Base-by-base conservation (phyloP, 1,284 basidiomycete species). In the Ceratobasidium theobromae region DNA sequence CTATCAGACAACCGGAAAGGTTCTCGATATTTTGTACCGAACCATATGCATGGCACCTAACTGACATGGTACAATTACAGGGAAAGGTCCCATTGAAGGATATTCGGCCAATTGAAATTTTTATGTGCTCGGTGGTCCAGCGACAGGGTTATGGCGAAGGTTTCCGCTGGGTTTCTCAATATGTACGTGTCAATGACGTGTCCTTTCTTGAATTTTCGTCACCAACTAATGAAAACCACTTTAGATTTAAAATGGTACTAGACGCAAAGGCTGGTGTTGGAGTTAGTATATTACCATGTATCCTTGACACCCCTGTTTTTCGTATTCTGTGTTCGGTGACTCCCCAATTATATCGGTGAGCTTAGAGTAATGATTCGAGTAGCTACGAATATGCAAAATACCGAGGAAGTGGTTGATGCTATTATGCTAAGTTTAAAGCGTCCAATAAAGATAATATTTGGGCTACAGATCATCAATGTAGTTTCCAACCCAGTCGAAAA, bases 61-160 rank as follows among this genome's bases (percentile, higher is more conserved):
- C 28, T 55, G 16, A 62, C 5, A 43, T 27, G 68, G 27, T 35
- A 33, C 66, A 35, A 43, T 68, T 57, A 12, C 70, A 96, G 94
- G 97, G 97, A 77, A 98, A 98, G 77, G 91, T 98, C 43, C 95
- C 95, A 69, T 86, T 99, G 73, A 91, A 84, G 74, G 96, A 98
- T 78, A 98, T 99, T 73, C 88, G 97, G 70, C 96, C 97, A 33
- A 98, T 99, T 77, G 97, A 99, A 78, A 86, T 99, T 74, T 99
- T 98, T 87, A 99, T 99, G 97, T 98, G 95, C 82, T 99, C 97
- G 16, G 96, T 99, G 68, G 96, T 99, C 67, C 95, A 97, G 85
- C 86, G 96, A 77, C 95, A 98, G 78, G 96, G 96, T 68, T 99
- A 99, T 78, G 96, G 95, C 69, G 97, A 99, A 80, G 96, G 93